Percentiles rank a stretch among this genome's conserved stretches.
These are phyloP conservation scores for Xylaria polymorpha DNA, from an alignment of 2,329 filamentous ascomycete species.

Conservation along the genomic window DNA sequence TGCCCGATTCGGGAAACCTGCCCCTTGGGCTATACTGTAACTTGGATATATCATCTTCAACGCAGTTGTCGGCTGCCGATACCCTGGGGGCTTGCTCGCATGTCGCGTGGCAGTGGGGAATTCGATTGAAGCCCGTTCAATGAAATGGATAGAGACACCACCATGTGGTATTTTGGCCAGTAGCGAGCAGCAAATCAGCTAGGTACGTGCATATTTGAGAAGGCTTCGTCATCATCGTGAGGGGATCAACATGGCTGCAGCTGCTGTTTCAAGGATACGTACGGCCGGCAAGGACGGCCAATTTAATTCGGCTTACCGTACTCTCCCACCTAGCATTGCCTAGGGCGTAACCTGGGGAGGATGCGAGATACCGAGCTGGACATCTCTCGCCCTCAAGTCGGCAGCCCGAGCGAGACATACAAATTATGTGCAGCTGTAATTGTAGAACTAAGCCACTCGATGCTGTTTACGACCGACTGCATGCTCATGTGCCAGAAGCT, in stretches of 20 bases:
- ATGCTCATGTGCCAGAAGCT: constrained; percentile 26
- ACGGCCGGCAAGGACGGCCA: constrained; percentile 24
- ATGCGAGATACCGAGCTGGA: constrained; percentile 32
- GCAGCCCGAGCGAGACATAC: constrained; percentile 22
- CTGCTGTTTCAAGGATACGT: constrained; percentile 22
- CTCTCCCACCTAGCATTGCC: constrained; percentile 5
- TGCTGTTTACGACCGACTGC: constrained; percentile 34
- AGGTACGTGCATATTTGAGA: constrained; percentile 25
- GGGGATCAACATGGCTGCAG: constrained; percentile 23
- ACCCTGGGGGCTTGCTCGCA: constrained; percentile 9
- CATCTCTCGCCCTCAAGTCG: constrained; percentile 14
- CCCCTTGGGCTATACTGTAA: constrained; percentile 12
- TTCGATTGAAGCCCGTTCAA: constrained; percentile 10
- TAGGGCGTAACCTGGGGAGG: constrained; percentile 6
- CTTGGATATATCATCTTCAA: constrained; percentile 20
- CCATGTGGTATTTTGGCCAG: constrained; percentile 19
- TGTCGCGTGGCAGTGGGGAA: constrained; percentile 31
- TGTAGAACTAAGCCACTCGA: constrained; percentile 33
- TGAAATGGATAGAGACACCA: constrained; percentile 4
- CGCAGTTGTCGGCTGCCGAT: constrained; percentile 17
- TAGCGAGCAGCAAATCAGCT: constrained; percentile 17
- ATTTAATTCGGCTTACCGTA: constrained; percentile 27
- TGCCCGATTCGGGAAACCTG: constrained; percentile 28
- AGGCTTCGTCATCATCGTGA: constrained; percentile 33
- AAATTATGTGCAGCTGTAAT: constrained; percentile 20